Evolutionary conservation across 129 eudicot genomes (phyloP).

Genomic region (sunflower (Helianthus annuus)): DNA sequence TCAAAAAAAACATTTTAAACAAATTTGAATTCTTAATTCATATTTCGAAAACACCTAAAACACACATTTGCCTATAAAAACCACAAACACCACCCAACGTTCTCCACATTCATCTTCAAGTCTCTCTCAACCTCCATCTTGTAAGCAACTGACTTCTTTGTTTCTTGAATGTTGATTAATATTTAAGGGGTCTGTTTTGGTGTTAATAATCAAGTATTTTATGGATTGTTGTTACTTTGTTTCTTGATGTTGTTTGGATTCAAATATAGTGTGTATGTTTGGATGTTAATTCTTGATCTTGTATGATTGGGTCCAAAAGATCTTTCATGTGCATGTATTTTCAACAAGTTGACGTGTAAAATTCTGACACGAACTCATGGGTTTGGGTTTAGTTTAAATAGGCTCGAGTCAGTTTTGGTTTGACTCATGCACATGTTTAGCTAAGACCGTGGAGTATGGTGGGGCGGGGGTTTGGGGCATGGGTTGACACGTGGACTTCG

Average conservation of each 20-base stretch:
- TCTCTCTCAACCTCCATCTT: slow-evolving; percentile 1
- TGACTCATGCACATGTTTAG: too few relatives aligned
- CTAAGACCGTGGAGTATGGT: too few relatives aligned
- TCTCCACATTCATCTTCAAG: slow-evolving; percentile 20
- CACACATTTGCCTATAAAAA: slow-evolving; percentile 30
- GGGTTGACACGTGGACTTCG: too few relatives aligned
- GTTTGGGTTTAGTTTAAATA: too few relatives aligned
- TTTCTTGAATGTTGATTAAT: background rate
- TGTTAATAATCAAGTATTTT: background rate
- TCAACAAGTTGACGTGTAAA: too few relatives aligned
- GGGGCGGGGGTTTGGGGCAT: too few relatives aligned
- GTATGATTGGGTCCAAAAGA: background rate
- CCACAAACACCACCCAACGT: slow-evolving; percentile 19
- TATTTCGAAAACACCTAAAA: slow-evolving; percentile 15
- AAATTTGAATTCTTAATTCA: slow-evolving; percentile 10
- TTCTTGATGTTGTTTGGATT: background rate
- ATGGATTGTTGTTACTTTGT: background rate
- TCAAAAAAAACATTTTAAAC: slow-evolving; percentile 23
- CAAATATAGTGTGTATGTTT: background rate
- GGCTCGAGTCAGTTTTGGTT: too few relatives aligned
- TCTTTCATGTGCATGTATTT: too few relatives aligned
- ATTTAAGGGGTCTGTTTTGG: background rate
- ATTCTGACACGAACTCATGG: too few relatives aligned
- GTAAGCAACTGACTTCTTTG: slow-evolving; percentile 2
- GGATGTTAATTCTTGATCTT: background rate